Evolutionary conservation across 495 filamentous ascomycete genomes (phyloP), one percentile per base, ranked within the genome.

Genomic region (Trichoderma erinaceum): DNA sequence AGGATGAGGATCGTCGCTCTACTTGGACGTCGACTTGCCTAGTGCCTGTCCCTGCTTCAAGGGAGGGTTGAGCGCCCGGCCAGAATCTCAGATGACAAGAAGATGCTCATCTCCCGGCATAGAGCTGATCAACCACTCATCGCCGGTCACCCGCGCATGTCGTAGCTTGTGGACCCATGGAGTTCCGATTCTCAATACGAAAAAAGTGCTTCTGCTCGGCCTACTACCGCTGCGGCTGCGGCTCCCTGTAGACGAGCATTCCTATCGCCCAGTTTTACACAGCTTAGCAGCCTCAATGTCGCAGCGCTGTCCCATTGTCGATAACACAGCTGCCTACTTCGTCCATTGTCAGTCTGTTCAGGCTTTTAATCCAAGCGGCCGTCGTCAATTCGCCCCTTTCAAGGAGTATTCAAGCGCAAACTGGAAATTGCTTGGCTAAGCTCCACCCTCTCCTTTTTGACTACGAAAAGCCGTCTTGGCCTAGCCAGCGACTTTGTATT

Each of bases 391-490:
- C 35, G 56, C 56, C 56, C 56, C 56, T 61, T 61, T 61, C 27
- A 27, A 61, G 23, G 27, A 52, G 48, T 6, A 16, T 8, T 61
- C 56, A 15, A 3, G 56, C 23, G 56, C 56, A 61, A 32, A 61
- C 32, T 61, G 23, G 56, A 3, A 32, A 61, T 61, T 61, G 27
- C 56, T 61, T 32, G 23, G 56, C 56, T 12, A 32, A 61, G 56
- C 56, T 61, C 56, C 56, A 61, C 56, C 56, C 23, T 32, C 56
- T 32, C 56, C 56, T 61, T 35, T 61, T 61, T 32, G 56, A n/a
- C 56, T 23, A 29, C 16, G 56, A 27, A 21, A 61, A 32, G 56
- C 56, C 56, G 56, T 25, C 56, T 61, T 61, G 56, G 56, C 56
- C 27, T 32, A 32, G 56, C 56, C 56, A 61, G 25, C 56, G 3